Conservation (phyloP, 2,329 filamentous ascomycete species). For the Ophiostoma perfectum region DNA sequence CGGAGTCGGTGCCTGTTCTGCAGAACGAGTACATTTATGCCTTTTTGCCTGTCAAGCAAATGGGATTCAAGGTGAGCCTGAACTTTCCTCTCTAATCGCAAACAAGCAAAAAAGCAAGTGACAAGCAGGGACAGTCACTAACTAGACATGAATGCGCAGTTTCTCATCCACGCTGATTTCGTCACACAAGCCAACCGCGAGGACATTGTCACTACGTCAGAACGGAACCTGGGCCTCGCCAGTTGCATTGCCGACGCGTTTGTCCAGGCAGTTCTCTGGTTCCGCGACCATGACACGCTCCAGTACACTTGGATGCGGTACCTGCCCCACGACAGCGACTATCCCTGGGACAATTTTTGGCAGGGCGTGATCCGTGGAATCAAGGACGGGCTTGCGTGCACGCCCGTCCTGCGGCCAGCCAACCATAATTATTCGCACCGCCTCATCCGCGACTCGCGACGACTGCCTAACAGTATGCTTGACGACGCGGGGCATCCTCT, state of each 20-base stretch:
- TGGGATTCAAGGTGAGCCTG: constrained; percentile 36
- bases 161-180: constrained; percentile 48
- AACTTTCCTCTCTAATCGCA: neutral
- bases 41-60: constrained; percentile 41
- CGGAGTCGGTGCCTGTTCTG: constrained; percentile 33
- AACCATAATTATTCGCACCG: neutral
- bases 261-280: constrained; percentile 35
- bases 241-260: constrained; percentile 38
- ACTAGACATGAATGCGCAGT: constrained; percentile 30
- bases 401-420: neutral
- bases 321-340: constrained; percentile 12
- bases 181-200: constrained; percentile 43
- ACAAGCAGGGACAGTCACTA: neutral
- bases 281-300: constrained; percentile 37
- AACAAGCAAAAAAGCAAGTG: no score
- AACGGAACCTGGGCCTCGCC: constrained; percentile 37
- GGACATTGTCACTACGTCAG: constrained; percentile 37
- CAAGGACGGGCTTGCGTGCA: neutral
- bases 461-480: neutral
- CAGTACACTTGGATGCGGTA: constrained; percentile 44
- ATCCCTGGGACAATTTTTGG: constrained; percentile 15
- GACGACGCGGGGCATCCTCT: neutral
- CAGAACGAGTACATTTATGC: constrained; percentile 41
- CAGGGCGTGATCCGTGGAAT: neutral
- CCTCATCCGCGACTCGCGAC: neutral